Evolutionary conservation across 1,284 basidiomycete genomes (phyloP).

Genomic region (Flammula alnicola): DNA sequence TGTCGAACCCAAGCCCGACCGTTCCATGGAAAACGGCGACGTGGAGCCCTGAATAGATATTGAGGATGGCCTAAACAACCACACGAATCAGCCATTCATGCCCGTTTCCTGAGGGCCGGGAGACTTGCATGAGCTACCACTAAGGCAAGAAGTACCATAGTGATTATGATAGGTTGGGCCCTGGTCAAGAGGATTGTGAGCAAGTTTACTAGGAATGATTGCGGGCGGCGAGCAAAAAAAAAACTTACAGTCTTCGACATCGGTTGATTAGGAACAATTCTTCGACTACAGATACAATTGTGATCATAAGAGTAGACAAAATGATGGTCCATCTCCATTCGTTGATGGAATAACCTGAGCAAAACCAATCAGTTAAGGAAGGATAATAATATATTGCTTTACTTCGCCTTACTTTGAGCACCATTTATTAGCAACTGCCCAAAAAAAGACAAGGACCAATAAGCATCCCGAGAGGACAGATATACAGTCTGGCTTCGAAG

Average conservation of each 20-base stretch:
- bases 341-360: slow-evolving; percentile 16
- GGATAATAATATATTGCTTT: background rate
- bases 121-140: slow-evolving; percentile 22
- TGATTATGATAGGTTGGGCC: slow-evolving; percentile 17
- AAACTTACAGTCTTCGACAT: slow-evolving; percentile 24
- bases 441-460: background rate
- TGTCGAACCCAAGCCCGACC: slow-evolving; percentile 9
- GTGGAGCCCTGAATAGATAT: slow-evolving; percentile 25
- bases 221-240: background rate
- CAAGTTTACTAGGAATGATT: background rate
- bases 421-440: slow-evolving; percentile 21
- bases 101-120: no score
- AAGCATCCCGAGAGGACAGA: background rate
- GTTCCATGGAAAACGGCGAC: slow-evolving; percentile 17
- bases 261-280: slow-evolving; percentile 26
- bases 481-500: no score
- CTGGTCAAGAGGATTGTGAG: slow-evolving; percentile 7
- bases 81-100: no score
- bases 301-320: slow-evolving; percentile 22
- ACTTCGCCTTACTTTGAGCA: slow-evolving; percentile 12
- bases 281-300: slow-evolving; percentile 21
- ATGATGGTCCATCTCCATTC: slow-evolving; percentile 23
- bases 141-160: slow-evolving; percentile 15
- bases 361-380: background rate
- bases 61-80: slow-evolving; percentile 19